Evolutionary conservation across 345 rosid genomes (phyloP).

Genomic region (sweet orange (Citrus sinensis)): DNA sequence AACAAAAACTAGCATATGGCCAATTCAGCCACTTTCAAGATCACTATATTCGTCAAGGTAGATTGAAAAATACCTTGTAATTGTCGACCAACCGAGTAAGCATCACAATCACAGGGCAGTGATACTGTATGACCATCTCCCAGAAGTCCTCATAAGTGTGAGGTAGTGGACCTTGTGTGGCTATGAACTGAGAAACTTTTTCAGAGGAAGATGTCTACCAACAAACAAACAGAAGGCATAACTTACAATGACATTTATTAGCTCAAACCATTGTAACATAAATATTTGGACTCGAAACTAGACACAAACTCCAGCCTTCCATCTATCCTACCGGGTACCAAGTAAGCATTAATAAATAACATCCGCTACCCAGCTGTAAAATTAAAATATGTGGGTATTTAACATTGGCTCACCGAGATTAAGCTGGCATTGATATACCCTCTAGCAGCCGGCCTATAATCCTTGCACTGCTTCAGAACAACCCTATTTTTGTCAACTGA

Average conservation of each 20-base stretch:
- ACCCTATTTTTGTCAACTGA: constrained; percentile 73
- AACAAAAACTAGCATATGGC: not conserved
- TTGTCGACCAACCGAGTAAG: constrained; percentile 80
- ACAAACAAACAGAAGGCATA: not conserved
- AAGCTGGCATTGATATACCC: constrained; percentile 92
- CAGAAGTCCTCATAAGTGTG: constrained; percentile 86
- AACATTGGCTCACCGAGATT: constrained; percentile 43
- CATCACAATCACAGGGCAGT: constrained; percentile 83
- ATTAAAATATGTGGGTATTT: not conserved
- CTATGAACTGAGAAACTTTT: constrained; percentile 67
- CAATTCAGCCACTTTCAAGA: constrained; percentile 14
- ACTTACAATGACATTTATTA: not conserved
- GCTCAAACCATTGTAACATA: not conserved
- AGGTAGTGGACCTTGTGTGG: constrained; percentile 85
- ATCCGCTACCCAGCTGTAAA: not conserved
- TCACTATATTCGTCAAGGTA: not conserved
- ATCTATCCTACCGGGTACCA: not conserved
- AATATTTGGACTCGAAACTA: not conserved
- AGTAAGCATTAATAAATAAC: not conserved
- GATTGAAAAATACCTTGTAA: constrained; percentile 39
- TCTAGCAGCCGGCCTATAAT: constrained; percentile 49
- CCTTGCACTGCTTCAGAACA: constrained; percentile 68
- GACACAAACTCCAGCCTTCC: not conserved
- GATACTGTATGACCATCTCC: constrained; percentile 85
- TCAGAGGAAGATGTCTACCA: constrained; percentile 65